Evolutionary conservation across 176 grass and related monocot genomes (phyloP), one percentile per base, ranked within the genome.

Genomic region (Bolboschoenus planiculmis): DNA sequence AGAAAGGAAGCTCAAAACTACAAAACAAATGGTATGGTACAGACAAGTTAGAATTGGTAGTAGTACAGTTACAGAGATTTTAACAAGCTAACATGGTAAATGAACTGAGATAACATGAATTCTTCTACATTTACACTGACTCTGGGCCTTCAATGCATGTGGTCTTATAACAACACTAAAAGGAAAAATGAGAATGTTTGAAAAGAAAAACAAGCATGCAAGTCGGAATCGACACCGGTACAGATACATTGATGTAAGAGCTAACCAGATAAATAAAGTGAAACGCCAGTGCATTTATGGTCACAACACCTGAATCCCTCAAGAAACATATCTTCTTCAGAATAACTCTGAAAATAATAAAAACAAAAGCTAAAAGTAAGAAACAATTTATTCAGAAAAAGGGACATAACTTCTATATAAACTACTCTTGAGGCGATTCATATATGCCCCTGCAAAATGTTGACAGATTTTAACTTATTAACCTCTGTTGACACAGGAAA

Each of bases 281-380:
- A 83, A 80, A 92, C 86, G 1, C 90, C 90, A 88, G 76, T 81
- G 85, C 95, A 94, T 78, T 90, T 85, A 76, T 86, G 47, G 78
- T 91, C 80, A 51, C 87, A 91, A 84, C 95, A 97, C 86, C 88
- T 89, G 68, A 87, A 90, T 48, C 90, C 92, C 85, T 97, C 92
- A 36, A 94, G 82, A 82, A 85, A 71, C 57, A 57, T 73, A 90
- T 92, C 89, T 78, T 92, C 92, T 21, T 90, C 63, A 56, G 78
- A 85, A 43, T 87, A 61, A 47, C 77, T 64, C 81, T 81, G 79
- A 3, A 81, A 81, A 86, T 73, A 29, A 81, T 7, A n/a, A 84
- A 78, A 83, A 84, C 36, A 43, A 44, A 51, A 16, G 51, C 3
- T 21, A 7, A 61, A 73, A 65, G 37, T 29, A 78, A 30, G 3